These are phyloP conservation scores for Chlamydomonas reinhardtii DNA, from an alignment of 163 green algal species.

Conservation along the genomic window DNA sequence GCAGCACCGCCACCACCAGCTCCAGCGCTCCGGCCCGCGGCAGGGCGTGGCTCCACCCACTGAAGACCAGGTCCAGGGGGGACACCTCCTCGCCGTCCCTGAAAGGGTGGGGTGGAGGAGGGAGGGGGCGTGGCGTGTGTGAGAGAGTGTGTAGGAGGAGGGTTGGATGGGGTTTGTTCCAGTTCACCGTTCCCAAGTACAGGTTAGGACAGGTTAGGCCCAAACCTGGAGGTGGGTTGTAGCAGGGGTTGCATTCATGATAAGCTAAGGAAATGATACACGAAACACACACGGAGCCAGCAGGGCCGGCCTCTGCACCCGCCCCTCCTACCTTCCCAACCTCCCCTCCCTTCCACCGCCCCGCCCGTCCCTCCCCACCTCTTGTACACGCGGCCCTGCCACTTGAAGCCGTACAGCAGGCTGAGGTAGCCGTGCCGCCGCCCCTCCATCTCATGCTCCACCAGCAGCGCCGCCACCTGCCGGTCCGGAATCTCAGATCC, in stretches of 20 bases:
- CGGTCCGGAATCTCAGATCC: slow-evolving; percentile 1
- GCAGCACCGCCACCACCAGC: slow-evolving; percentile 25
- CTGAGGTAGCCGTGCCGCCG: slow-evolving; percentile 23
- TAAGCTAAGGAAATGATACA: no score
- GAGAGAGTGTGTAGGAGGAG: no score
- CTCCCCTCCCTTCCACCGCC: no score
- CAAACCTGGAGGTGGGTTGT: no score
- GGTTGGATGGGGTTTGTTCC: not conserved
- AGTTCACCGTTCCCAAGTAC: not conserved
- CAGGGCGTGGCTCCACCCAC: slow-evolving; percentile 33
- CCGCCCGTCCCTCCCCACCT: not conserved
- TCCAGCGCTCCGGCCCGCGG: slow-evolving; percentile 10
- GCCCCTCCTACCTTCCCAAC: no score
- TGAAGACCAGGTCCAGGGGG: slow-evolving; percentile 24
- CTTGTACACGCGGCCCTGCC: slow-evolving; percentile 27
- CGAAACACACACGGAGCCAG: no score
- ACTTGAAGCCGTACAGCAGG: slow-evolving; percentile 22
- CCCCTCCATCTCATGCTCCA: slow-evolving; percentile 48
- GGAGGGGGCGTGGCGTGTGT: not conserved
- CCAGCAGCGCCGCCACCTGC: slow-evolving; percentile 1
- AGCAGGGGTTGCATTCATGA: no score
- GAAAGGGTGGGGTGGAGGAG: not conserved
- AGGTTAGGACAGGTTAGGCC: no score
- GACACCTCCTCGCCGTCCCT: slow-evolving; percentile 34
- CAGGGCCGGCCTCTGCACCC: no score